These are phyloP conservation scores for Backusella westeae DNA, from an alignment of 192 early-diverging fungal species.

Conservation along the genomic window DNA sequence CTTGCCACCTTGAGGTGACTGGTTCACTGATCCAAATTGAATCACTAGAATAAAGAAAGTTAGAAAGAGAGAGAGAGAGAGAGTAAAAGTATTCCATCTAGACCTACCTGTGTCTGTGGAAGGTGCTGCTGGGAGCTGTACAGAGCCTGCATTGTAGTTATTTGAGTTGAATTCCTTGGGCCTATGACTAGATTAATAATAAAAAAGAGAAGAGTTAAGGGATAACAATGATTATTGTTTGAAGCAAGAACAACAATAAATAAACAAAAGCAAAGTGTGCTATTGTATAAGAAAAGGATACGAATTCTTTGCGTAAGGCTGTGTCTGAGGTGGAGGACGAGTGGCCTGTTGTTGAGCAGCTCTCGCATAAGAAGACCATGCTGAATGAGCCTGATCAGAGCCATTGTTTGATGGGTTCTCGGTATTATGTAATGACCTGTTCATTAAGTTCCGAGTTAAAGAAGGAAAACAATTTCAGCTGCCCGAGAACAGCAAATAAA, in stretches of 20 bases:
- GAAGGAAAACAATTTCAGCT: not conserved
- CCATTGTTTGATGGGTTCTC: constrained; percentile 4
- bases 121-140: constrained; percentile 19
- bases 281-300: not conserved
- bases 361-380: constrained; percentile 7
- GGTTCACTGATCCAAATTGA: constrained; percentile 26
- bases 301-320: not conserved
- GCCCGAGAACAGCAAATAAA: not conserved
- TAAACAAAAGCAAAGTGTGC: too few relatives aligned
- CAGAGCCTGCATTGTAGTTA: not conserved
- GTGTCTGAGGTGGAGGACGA: not conserved
- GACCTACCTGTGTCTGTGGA: constrained; percentile 23
- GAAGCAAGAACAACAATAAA: not conserved
- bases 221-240: not conserved
- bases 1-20: constrained; percentile 29
- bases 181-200: not conserved
- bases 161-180: not conserved
- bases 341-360: not conserved
- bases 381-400: constrained; percentile 10
- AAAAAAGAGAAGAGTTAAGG: not conserved
- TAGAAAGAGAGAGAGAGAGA: too few relatives aligned
- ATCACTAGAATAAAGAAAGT: not conserved
- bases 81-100: too few relatives aligned
- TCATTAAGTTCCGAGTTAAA: constrained; percentile 17
- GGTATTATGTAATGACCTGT: constrained; percentile 10